A percentile compares a stretch with the other conserved stretches of the same genome.
These are phyloP conservation scores for Gremmenia infestans DNA, from an alignment of 2,329 filamentous ascomycete species.

Conservation along the genomic window DNA sequence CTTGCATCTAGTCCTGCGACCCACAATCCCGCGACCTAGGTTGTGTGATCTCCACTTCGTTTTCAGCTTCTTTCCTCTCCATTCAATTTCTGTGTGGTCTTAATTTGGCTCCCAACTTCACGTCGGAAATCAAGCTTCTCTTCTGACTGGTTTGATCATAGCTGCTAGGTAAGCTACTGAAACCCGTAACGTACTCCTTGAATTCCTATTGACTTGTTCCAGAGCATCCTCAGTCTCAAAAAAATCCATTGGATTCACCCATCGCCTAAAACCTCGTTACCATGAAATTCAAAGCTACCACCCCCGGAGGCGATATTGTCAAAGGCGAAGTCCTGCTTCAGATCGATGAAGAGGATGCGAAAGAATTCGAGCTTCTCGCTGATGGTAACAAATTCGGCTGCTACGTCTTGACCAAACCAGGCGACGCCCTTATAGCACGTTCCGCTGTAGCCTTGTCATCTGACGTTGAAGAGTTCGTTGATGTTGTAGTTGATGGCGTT, in stretches of 20 bases:
- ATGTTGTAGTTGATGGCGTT: slow-evolving; percentile 26
- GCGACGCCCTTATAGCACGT: slow-evolving; percentile 11
- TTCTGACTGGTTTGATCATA: too few relatives aligned
- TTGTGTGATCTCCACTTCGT: too few relatives aligned
- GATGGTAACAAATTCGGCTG: slow-evolving; percentile 10
- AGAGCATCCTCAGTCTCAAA: not conserved
- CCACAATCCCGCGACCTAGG: too few relatives aligned
- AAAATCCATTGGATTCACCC: too few relatives aligned
- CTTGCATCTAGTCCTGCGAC: too few relatives aligned
- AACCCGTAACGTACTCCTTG: not conserved
- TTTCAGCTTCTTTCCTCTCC: too few relatives aligned
- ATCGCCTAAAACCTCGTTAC: not conserved
- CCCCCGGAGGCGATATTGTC: not conserved
- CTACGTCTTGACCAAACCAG: slow-evolving; percentile 15
- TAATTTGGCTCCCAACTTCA: too few relatives aligned
- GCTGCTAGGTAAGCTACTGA: too few relatives aligned
- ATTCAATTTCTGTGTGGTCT: too few relatives aligned
- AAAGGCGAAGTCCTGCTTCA: not conserved
- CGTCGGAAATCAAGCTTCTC: too few relatives aligned
- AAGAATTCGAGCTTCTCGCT: slow-evolving; percentile 4
- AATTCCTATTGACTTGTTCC: not conserved
- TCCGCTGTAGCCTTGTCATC: slow-evolving; percentile 3
- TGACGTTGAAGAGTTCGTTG: slow-evolving; percentile 15
- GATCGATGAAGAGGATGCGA: not conserved
- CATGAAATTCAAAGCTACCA: not conserved